Percentiles rank a stretch among this genome's conserved stretches.
phyloP scores from a whole-genome alignment of 352 stramenopile species.

The Elongisporangium undulatum region DNA sequence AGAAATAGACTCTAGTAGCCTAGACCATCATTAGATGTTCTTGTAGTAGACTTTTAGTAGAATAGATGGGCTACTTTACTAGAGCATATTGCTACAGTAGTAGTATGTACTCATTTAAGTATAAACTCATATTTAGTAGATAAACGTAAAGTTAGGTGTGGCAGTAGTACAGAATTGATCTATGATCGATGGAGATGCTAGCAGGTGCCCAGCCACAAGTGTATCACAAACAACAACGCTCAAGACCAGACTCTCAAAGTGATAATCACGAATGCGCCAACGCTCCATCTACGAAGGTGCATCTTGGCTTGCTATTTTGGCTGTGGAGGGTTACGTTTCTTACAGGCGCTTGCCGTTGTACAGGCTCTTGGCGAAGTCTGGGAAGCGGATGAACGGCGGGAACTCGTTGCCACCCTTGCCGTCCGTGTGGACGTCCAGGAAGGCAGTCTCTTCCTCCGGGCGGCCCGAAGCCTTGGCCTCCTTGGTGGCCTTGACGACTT shows the following conservation, averaged over 20 bases:
- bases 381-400: slow-evolving; percentile 96
- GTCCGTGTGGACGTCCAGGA: slow-evolving; percentile 90
- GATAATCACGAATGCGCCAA: neutral
- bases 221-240: too few species aligned
- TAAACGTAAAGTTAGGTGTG: too few species aligned
- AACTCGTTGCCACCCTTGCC: slow-evolving; percentile 88
- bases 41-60: too few species aligned
- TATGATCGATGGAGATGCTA: too few species aligned
- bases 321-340: neutral
- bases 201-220: too few species aligned
- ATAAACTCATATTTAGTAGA: too few species aligned
- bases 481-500: slow-evolving; percentile 96
- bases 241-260: neutral
- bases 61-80: too few species aligned
- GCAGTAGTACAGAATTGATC: too few species aligned
- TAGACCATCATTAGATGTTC: too few species aligned
- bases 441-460: slow-evolving; percentile 43
- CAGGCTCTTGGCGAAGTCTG: slow-evolving; percentile 94
- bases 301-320: neutral
- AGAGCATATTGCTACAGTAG: too few species aligned
- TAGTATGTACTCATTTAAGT: too few species aligned
- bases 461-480: slow-evolving; percentile 83
- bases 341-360: slow-evolving; percentile 73
- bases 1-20: too few species aligned
- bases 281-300: neutral